Evolutionary conservation across 441 rosid genomes (phyloP), one percentile per base, ranked within the genome.

Genomic region (Geranium incanum): DNA sequence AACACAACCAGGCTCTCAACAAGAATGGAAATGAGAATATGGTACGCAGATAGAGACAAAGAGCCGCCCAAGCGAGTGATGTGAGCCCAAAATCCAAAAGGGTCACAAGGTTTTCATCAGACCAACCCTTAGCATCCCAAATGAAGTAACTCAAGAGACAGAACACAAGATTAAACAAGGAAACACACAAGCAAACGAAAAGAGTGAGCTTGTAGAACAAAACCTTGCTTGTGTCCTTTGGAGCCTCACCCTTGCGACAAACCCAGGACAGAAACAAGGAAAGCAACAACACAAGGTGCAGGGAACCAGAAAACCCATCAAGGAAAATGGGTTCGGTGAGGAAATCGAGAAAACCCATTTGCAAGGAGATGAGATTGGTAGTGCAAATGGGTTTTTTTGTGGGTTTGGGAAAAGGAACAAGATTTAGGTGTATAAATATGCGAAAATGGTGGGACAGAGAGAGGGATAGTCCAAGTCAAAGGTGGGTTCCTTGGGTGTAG

Each of bases 1-100:
- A 78, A 12, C 82, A 86, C 96, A 88, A 91, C 95, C 97, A 91
- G 75, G 86, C 75, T 80, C 90, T 88, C 83, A 88, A 84, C 23
- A 71, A 65, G 43, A 84, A 36, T 0, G 87, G 88, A 77, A 88
- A 79, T 75, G 70, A 76, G 73, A 73, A 70, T 15, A 79, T 80
- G 71, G 68, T 57, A 41, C 79, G 76, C 75, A 87, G 68, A 76
- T 68, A 83, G 57, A 87, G 74, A 72, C 84, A 79, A 68, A 88
- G 70, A 6, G 82, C 79, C 70, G 81, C 88, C 97, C 93, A 93
- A 73, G 89, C 81, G 66, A 88, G 75, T 19, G 93, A 75, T 70
- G 79, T 84, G 7, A 85, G 76, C 18, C 72, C 81, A 69, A 80
- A 86, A 86, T 93, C 95, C 63, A 81, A 79, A 71, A 86, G 81